A percentile compares a stretch with the other conserved stretches of the same genome.
phyloP scores from a whole-genome alignment of 495 filamentous ascomycete genomes.

The Neohortaea acidophila region DNA sequence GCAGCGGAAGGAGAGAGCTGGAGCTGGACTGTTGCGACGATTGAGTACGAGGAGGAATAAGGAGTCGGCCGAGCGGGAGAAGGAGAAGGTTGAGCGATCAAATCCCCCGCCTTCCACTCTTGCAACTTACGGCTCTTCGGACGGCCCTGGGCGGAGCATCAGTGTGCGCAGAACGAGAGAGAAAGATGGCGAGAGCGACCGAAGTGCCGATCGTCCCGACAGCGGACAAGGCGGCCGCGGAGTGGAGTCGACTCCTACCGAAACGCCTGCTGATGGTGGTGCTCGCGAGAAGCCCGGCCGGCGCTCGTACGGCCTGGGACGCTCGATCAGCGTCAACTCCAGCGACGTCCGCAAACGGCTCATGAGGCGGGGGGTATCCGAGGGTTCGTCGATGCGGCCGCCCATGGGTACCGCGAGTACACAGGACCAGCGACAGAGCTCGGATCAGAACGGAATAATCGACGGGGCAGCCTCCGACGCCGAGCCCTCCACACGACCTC shows the following conservation, averaged over 20 bases:
- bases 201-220: conserved; percentile 34
- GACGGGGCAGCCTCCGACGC: conserved; percentile 30
- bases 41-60: conserved; percentile 70
- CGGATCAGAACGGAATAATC: no score
- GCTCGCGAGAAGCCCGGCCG: conserved; percentile 43
- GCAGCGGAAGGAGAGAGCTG: conserved; percentile 71
- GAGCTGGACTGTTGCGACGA: conserved; percentile 69
- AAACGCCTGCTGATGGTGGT: conserved; percentile 15
- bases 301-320: conserved; percentile 51
- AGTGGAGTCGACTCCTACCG: conserved; percentile 52
- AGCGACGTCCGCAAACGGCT: conserved; percentile 56
- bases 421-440: conserved; percentile 45
- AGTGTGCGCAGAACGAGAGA: conserved; percentile 59
- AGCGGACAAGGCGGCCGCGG: conserved; percentile 55
- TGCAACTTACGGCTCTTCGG: conserved; percentile 56
- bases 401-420: conserved; percentile 36
- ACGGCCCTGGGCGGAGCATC: conserved; percentile 59
- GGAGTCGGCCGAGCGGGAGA: conserved; percentile 2
- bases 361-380: conserved; percentile 40
- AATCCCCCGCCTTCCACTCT: conserved; percentile 52
- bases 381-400: conserved; percentile 33
- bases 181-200: conserved; percentile 33
- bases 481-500: conserved; percentile 34
- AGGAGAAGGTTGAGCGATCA: conserved; percentile 39
- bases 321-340: conserved; percentile 77